Percentiles rank a stretch among this genome's conserved stretches.
Conservation (phyloP, 257 asterid species). For the Phtheirospermum japonicum region DNA sequence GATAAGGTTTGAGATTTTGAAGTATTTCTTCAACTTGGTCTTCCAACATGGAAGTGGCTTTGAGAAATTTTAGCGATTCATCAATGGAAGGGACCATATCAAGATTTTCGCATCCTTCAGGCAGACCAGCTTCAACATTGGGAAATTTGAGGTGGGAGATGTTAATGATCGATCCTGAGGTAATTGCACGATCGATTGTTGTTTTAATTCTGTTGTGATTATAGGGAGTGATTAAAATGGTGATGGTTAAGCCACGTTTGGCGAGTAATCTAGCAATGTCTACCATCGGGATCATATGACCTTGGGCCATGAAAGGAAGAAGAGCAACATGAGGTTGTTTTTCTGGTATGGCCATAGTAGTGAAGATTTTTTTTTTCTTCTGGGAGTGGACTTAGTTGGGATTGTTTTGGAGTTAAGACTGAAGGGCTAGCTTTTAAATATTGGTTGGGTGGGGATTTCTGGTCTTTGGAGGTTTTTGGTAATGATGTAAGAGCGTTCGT, state of each 20-base stretch:
- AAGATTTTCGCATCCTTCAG: conserved; percentile 40
- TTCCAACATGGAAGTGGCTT: conserved; percentile 27
- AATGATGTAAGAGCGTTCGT: conserved; percentile 33
- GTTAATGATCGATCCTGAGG: conserved; percentile 32
- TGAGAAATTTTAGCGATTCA: conserved; percentile 22
- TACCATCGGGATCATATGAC: conserved; percentile 59
- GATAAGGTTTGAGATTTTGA: conserved; percentile 23
- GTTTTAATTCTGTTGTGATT: conserved; percentile 33
- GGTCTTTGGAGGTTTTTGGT: background rate
- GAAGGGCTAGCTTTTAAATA: no score
- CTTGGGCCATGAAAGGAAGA: conserved; percentile 60
- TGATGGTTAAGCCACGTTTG: conserved; percentile 32
- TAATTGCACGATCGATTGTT: conserved; percentile 34
- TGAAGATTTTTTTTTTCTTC: no score
- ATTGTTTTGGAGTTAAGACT: no score
- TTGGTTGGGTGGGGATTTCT: no score
- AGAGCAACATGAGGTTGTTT: conserved; percentile 38
- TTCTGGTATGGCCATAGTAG: background rate
- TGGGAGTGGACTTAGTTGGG: no score
- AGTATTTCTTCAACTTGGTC: conserved; percentile 29
- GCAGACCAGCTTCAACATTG: conserved; percentile 33
- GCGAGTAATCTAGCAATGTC: conserved; percentile 58
- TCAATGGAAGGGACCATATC: conserved; percentile 30
- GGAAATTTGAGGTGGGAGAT: conserved; percentile 36
- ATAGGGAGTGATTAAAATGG: conserved; percentile 42